Evolutionary conservation across 2,329 filamentous ascomycete species (phyloP).

Genomic region (Colletotrichum paranaense): DNA sequence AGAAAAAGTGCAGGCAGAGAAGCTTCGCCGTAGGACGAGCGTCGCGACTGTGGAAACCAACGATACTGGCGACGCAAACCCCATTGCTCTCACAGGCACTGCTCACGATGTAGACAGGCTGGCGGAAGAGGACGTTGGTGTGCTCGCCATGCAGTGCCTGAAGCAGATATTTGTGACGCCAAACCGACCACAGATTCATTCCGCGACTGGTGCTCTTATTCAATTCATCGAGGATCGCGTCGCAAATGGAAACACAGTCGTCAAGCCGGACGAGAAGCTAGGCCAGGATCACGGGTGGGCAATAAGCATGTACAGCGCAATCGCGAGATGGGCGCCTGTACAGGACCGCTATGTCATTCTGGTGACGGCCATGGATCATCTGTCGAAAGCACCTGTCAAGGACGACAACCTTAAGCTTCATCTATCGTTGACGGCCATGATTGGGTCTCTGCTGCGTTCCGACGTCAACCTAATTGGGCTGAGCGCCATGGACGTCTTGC

Average conservation of each 20-base stretch:
- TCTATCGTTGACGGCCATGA: slow-evolving; percentile 79
- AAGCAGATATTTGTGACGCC: slow-evolving; percentile 87
- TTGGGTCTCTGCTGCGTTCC: slow-evolving; percentile 85
- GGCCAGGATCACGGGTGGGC: slow-evolving; percentile 77
- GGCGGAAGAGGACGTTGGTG: slow-evolving; percentile 88
- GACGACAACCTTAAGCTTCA: slow-evolving; percentile 81
- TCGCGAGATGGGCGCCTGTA: slow-evolving; percentile 89
- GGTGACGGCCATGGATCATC: slow-evolving; percentile 81
- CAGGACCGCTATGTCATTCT: slow-evolving; percentile 95
- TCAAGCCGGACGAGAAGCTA: slow-evolving; percentile 59
- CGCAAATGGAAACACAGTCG: slow-evolving; percentile 60
- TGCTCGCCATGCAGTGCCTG: slow-evolving; percentile 86
- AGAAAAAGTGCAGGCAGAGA: slow-evolving; percentile 76
- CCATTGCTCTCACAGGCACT: slow-evolving; percentile 80
- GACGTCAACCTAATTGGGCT: slow-evolving; percentile 94
- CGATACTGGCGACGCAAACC: slow-evolving; percentile 74
- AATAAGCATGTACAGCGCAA: slow-evolving; percentile 81
- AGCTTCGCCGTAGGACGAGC: slow-evolving; percentile 78
- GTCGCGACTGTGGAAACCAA: slow-evolving; percentile 80
- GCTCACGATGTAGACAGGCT: slow-evolving; percentile 89
- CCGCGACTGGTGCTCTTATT: slow-evolving; percentile 79
- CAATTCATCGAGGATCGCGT: slow-evolving; percentile 77
- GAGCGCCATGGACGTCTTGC: slow-evolving; percentile 93
- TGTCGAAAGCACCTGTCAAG: slow-evolving; percentile 75
- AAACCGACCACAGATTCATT: slow-evolving; percentile 83